Conservation (phyloP, 176 grass and related monocot species). For the Bromus sterilis region DNA sequence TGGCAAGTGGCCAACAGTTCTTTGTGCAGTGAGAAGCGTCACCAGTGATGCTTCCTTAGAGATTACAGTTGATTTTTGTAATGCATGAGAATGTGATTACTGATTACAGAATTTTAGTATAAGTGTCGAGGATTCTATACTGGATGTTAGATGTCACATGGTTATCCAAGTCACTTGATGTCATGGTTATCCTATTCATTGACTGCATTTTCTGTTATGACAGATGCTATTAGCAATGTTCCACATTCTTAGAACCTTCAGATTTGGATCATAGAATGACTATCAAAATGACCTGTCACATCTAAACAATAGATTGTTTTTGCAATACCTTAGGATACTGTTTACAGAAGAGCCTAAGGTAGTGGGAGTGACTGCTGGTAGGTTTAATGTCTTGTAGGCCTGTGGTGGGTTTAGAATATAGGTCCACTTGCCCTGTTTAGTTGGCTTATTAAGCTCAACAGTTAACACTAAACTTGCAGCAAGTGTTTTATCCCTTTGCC, state of each 20-base stretch:
- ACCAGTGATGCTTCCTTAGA: neutral
- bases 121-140: neutral
- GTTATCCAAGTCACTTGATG: neutral
- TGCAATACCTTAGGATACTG: neutral
- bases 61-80: neutral
- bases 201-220: neutral
- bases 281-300: neutral
- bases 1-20: neutral
- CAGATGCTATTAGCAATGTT: neutral
- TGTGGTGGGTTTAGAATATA: neutral
- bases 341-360: neutral
- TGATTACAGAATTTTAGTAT: neutral
- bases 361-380: neutral
- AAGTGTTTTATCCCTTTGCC: neutral
- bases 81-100: neutral
- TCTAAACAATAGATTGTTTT: slow-evolving; percentile 17
- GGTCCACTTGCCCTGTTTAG: neutral
- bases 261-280: neutral
- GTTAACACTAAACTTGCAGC: neutral
- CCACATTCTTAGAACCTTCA: neutral
- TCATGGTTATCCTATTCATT: neutral
- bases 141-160: neutral
- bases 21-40: slow-evolving; percentile 2
- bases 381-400: neutral
- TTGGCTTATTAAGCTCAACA: neutral